A percentile compares a stretch with the other conserved stretches of the same genome.
Conservation (phyloP, 192 early-diverging fungal genomes). For the Gaertneriomyces semiglobifer region DNA sequence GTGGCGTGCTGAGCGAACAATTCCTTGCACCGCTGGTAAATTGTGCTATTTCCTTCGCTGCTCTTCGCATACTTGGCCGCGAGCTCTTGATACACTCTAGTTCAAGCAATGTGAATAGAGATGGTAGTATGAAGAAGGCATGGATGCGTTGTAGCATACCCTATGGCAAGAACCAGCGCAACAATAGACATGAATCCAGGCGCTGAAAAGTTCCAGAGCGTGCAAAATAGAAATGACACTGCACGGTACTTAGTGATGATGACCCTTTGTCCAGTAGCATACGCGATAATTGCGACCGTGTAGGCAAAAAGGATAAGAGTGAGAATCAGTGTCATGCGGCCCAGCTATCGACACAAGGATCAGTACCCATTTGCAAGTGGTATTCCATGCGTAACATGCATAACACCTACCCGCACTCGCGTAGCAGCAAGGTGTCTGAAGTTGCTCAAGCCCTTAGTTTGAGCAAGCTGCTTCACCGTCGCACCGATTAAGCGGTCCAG, state of each 20-base stretch:
- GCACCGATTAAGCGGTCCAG: background rate
- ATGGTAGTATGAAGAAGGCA: too few relatives aligned
- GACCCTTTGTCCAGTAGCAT: slow-evolving; percentile 4
- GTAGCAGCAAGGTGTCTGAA: background rate
- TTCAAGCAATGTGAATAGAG: too few relatives aligned
- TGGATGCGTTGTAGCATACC: too few relatives aligned
- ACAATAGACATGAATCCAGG: slow-evolving; percentile 10
- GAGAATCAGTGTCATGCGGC: slow-evolving; percentile 1
- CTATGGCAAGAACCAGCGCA: background rate
- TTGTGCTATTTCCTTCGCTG: too few relatives aligned
- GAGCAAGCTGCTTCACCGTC: background rate
- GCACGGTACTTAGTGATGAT: background rate
- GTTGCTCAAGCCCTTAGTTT: background rate
- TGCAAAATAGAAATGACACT: slow-evolving; percentile 8
- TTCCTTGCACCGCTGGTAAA: too few relatives aligned
- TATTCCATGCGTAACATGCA: background rate
- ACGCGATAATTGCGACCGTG: slow-evolving; percentile 9
- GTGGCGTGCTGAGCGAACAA: too few relatives aligned
- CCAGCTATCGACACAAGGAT: background rate
- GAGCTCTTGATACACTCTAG: too few relatives aligned
- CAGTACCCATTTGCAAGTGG: background rate
- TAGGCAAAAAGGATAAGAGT: background rate
- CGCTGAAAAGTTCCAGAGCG: slow-evolving; percentile 17
- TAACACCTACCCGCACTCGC: background rate
- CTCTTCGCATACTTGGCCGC: too few relatives aligned